Evolutionary conservation across 768 basidiomycete genomes (phyloP), one percentile per base, ranked within the genome.

Genomic region (Vararia minispora): DNA sequence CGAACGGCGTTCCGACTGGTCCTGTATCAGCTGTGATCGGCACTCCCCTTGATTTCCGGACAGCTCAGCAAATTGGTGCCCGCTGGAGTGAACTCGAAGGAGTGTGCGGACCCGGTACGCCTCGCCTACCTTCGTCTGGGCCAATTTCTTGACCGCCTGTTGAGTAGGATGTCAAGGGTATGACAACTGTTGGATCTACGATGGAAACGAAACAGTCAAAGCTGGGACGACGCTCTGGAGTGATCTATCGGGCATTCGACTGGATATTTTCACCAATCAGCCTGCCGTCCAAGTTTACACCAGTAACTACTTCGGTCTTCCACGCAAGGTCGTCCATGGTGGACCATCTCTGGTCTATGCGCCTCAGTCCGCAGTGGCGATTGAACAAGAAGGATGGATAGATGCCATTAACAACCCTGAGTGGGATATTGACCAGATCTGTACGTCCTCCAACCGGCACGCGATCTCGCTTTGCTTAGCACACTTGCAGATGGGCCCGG

Each of bases 381-480:
- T 71, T 23, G 69, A 71, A 45, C 65, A 62, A 22, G 63, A 66
- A 47, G 57, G 57, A 17, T 52, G 56, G 22, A 66, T 69, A 18
- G 69, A 69, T 47, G 67, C 60, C 10, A 69, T 69, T 39, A 69
- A 71, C 55, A 64, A 66, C 34, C 69, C 69, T 2, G 58, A 68
- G 40, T 64, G 61, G 42, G 55, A 54, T 11, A 52, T 66, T 2
- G 50, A 69, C 45, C 64, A 69, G 41, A 69, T 70, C 27, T 69
- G 35, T 36, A 26, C 17, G 9, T n/a, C n/a, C n/a, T 17, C 14
- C 10, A 20, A 20, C 1, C 18, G 17, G 28, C 28, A 28, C 28
- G 12, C 28, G 28, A 12, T 28, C 12, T 12, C 16, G 16, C 16
- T 12, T 28, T 28, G 28, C 16, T 12, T 28, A 16, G 12, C 12